Evolutionary conservation across 2,329 filamentous ascomycete species (phyloP), one percentile per base, ranked within the genome.

Genomic region (Cucurbitaria berberidis): DNA sequence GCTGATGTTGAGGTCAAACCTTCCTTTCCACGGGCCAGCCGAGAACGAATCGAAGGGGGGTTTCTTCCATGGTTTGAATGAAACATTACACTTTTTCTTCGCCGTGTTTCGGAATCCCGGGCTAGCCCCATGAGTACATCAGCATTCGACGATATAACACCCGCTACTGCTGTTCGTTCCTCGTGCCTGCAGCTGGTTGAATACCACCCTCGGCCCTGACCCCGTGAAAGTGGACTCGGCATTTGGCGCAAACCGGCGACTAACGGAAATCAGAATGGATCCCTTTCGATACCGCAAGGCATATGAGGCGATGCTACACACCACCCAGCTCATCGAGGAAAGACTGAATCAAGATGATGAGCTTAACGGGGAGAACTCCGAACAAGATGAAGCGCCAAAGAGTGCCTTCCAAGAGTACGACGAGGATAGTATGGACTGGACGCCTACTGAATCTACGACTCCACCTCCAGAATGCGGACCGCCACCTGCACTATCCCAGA

Each of bases 381-480:
- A 51, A 9, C 55, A 54, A 16, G 39, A 54, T 34, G 53, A 57
- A 16, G 43, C 26, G 21, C 52, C 55, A 13, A 56, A 54, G 32
- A 48, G 35, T 16, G 44, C 56, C 13, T 63, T 66, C 22, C 64
- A 65, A 18, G 57, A 68, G 4, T 66, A 72, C 32, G 72, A 75
- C 44, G 63, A 68, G 0, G 72, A 75, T 51, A 70, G 69, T 29
- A 75, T 75, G 72, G 72, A 75, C 41, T 75, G 72, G 72, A 71
- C 67, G 27, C 70, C 70, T 8, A 74, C 69, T 11, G 71, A 65
- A 22, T 57, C 63, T 19, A 63, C 57, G 11, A 69, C 67, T 35
- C 62, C 67, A 30, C 62, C 69, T 39, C 57, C 57, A 21, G 66
- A 60, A 44, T 73, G 71, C 51, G 69, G 69, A 19, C 69, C 70